phyloP scores from a whole-genome alignment of 2,329 filamentous ascomycete species.

The Penicillium sp. region DNA sequence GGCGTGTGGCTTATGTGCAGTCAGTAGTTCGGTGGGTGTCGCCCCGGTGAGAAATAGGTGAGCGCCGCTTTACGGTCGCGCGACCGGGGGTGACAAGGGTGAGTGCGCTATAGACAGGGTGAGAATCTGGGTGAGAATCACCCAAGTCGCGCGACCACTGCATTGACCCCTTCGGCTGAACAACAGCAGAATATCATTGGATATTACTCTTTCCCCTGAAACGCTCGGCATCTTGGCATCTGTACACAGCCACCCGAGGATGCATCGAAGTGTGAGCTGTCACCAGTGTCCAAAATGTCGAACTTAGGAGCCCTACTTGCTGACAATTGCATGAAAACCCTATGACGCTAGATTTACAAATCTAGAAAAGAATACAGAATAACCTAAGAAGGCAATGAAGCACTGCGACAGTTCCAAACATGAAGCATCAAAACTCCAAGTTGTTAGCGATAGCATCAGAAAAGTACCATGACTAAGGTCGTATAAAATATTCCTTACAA shows the following conservation, averaged over 20 bases:
- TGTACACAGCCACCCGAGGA: background rate
- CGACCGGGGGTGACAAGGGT: background rate
- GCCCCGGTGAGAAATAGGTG: background rate
- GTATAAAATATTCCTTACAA: background rate
- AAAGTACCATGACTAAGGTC: background rate
- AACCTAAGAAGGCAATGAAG: background rate
- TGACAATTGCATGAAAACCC: too few species aligned
- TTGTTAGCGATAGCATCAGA: background rate
- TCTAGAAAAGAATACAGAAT: too few species aligned
- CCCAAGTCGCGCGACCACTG: background rate
- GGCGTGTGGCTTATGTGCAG: background rate
- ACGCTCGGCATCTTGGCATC: background rate
- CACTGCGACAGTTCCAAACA: background rate
- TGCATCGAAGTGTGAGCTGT: background rate
- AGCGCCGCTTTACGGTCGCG: background rate
- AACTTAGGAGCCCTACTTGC: too few species aligned
- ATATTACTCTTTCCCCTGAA: background rate
- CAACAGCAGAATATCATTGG: background rate
- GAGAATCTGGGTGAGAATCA: background rate
- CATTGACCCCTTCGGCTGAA: background rate
- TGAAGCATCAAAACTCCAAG: slow-evolving; percentile 1
- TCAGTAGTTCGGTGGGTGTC: background rate
- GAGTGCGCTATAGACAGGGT: background rate
- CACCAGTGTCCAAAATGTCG: too few species aligned
- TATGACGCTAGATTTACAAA: too few species aligned